These are phyloP conservation scores for Biscutella auriculata DNA, from an alignment of 441 rosid genomes.

Conservation along the genomic window DNA sequence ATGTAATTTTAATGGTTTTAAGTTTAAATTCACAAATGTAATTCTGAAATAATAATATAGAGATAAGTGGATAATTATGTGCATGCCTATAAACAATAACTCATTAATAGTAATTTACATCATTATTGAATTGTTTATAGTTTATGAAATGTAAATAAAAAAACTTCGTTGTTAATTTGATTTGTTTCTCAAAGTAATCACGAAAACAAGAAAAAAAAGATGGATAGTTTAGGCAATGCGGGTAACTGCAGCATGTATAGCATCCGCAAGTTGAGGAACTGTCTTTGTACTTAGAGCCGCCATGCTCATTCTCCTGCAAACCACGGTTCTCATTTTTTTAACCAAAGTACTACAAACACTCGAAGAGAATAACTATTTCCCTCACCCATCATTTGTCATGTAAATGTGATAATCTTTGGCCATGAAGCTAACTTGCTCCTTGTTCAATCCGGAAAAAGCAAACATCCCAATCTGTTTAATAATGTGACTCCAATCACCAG, in stretches of 20 bases:
- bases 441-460: conserved; percentile 63
- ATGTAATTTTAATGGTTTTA: no score
- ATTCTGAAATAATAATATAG: no score
- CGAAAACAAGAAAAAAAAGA: not conserved
- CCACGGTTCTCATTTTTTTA: not conserved
- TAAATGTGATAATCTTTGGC: conserved; percentile 55
- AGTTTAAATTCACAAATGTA: no score
- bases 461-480: conserved; percentile 83
- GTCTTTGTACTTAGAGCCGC: conserved; percentile 50
- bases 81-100: no score
- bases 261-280: conserved; percentile 45
- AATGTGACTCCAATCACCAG: conserved; percentile 75
- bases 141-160: no score
- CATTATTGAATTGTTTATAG: no score
- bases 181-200: no score
- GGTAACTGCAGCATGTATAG: conserved; percentile 51
- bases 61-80: no score
- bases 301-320: conserved; percentile 64
- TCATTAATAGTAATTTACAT: no score
- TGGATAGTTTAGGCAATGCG: conserved; percentile 12
- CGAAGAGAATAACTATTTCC: no score
- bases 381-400: conserved; percentile 66
- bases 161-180: no score
- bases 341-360: no score
- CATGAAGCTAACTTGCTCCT: conserved; percentile 63